phyloP scores from a whole-genome alignment of 1,284 basidiomycete species.

The Ustilago xerochloae region DNA sequence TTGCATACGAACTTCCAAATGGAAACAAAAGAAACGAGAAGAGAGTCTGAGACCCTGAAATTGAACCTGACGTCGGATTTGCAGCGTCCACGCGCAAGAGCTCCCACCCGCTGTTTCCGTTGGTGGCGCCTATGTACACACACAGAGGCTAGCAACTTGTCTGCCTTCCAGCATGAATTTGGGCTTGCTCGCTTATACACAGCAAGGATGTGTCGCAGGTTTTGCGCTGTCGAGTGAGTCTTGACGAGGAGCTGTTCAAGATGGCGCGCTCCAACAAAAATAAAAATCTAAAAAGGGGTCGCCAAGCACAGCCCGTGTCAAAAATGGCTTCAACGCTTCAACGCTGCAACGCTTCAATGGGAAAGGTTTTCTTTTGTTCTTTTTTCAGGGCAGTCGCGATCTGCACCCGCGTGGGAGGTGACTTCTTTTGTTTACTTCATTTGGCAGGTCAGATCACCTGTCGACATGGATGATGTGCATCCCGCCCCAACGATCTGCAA shows the following conservation, averaged over 20 bases:
- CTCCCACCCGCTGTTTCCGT: no score
- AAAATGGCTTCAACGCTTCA: not conserved
- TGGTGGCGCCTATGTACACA: no score
- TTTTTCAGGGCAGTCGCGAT: not conserved
- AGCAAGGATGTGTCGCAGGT: not conserved
- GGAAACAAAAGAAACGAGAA: not conserved
- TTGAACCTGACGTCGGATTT: slow-evolving; percentile 32
- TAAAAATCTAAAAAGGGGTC: no score
- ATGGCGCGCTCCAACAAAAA: no score
- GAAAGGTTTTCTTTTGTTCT: not conserved
- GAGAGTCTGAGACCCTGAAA: slow-evolving; percentile 10
- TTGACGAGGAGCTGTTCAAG: no score
- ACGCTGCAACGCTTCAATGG: not conserved
- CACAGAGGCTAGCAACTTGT: not conserved
- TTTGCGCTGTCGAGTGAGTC: no score
- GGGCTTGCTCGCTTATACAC: not conserved
- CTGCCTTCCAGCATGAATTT: slow-evolving; percentile 12
- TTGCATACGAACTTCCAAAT: not conserved
- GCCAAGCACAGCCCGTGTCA: not conserved
- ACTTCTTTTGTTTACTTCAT: slow-evolving; percentile 4
- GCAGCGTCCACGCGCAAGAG: slow-evolving; percentile 16
- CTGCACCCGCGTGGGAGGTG: not conserved
- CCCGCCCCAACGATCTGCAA: not conserved
- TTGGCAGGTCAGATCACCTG: not conserved
- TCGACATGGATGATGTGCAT: not conserved